These are phyloP conservation scores for Fraxinus sp. DNA, from an alignment of 305 asterid species.

Conservation along the genomic window DNA sequence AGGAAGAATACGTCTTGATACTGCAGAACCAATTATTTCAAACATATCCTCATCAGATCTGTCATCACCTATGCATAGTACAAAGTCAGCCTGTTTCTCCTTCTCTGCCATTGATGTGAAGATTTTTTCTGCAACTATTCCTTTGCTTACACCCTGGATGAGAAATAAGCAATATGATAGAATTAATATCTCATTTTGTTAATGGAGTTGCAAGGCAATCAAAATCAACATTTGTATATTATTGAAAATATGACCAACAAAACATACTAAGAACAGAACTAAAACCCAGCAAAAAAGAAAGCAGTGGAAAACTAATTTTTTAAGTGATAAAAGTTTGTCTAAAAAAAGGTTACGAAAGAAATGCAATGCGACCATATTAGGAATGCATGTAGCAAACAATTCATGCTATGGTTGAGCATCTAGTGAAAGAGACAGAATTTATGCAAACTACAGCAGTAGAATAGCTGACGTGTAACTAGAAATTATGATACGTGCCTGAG, in stretches of 20 bases:
- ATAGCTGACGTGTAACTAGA: constrained; percentile 4
- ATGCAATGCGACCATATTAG: neutral
- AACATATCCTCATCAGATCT: constrained; percentile 97
- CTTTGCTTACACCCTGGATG: constrained; percentile 80
- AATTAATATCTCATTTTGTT: neutral
- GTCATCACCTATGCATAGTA: constrained; percentile 88
- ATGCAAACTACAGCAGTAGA: neutral
- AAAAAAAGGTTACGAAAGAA: neutral
- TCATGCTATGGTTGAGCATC: neutral
- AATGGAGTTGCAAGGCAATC: neutral
- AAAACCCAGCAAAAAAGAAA: neutral
- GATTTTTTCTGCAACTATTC: constrained; percentile 82
- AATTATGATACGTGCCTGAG: constrained; percentile 57
- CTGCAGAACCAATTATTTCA: constrained; percentile 66
- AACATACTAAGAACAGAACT: neutral
- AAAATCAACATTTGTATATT: neutral
- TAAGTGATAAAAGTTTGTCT: neutral
- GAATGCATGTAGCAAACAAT: neutral
- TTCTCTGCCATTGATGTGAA: constrained; percentile 66
- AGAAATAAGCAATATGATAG: constrained; percentile 6
- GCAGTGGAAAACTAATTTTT: neutral
- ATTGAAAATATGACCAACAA: constrained; percentile 8
- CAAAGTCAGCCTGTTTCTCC: constrained; percentile 72
- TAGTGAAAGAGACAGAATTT: neutral
- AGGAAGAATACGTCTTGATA: constrained; percentile 59